Evolutionary conservation across 768 basidiomycete species (phyloP).

Genomic region (Dentipellis fragilis): DNA sequence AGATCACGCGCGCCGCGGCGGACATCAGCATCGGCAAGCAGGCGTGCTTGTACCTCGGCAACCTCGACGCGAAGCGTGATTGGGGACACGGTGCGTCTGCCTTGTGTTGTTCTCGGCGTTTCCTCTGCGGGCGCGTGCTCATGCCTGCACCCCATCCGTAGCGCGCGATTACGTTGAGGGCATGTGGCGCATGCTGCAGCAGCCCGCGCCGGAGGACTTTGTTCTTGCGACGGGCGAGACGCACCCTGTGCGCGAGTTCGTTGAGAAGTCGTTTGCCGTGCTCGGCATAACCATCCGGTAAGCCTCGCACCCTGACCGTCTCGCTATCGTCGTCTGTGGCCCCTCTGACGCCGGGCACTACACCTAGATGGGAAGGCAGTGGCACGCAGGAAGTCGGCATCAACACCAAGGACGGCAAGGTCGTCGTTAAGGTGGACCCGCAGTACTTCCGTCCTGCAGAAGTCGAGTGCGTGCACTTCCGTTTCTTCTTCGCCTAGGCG

Average conservation of each 20-base stretch:
- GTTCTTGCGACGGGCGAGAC: slow-evolving; percentile 96
- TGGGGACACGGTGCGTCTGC: slow-evolving; percentile 82
- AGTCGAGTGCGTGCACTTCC: slow-evolving; percentile 63
- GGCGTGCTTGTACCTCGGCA: slow-evolving; percentile 85
- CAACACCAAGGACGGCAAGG: slow-evolving; percentile 55
- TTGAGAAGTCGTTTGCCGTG: slow-evolving; percentile 73
- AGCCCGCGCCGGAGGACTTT: slow-evolving; percentile 74
- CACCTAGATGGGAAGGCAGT: slow-evolving; percentile 60
- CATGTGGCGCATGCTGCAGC: slow-evolving; percentile 97
- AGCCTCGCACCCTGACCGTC: slow-evolving; percentile 12
- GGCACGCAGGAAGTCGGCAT: slow-evolving; percentile 74
- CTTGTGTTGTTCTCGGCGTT: background rate
- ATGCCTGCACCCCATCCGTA: slow-evolving; percentile 15
- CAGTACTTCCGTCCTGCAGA: slow-evolving; percentile 92
- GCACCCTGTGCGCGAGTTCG: slow-evolving; percentile 87
- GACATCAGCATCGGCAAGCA: slow-evolving; percentile 89
- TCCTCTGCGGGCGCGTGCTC: background rate
- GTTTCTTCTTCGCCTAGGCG: background rate
- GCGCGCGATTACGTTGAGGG: slow-evolving; percentile 91
- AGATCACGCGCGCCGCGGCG: slow-evolving; percentile 87
- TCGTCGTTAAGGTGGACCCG: slow-evolving; percentile 77
- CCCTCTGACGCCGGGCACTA: slow-evolving; percentile 3
- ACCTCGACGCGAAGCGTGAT: slow-evolving; percentile 89
- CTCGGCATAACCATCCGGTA: slow-evolving; percentile 62
- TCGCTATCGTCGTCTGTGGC: background rate